Percentiles rank a stretch among this genome's conserved stretches.
Conservation (phyloP, 176 grass and related monocot genomes). For the Avena atlantica region DNA sequence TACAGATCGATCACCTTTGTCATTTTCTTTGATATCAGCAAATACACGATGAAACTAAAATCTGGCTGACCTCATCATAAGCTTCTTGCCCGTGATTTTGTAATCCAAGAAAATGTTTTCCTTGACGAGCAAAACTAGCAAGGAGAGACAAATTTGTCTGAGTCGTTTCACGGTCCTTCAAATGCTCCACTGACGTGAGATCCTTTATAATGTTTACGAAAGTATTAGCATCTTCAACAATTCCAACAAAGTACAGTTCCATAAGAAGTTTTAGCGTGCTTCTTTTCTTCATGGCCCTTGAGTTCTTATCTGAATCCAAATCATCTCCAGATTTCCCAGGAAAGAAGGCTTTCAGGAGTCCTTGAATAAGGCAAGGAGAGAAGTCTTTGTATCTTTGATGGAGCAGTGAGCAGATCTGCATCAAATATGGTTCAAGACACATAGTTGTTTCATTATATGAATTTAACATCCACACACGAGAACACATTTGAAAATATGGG, state of each 20-base stretch:
- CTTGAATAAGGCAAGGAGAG: conserved; percentile 87
- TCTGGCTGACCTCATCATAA: conserved; percentile 69
- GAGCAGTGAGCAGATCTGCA: conserved; percentile 84
- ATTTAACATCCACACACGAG: neutral
- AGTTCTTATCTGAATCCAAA: conserved; percentile 77
- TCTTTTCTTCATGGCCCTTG: conserved; percentile 86
- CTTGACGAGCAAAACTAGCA: conserved; percentile 81
- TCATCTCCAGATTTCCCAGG: conserved; percentile 81
- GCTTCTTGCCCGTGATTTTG: conserved; percentile 63
- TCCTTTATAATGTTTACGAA: conserved; percentile 92
- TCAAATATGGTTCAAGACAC: conserved; percentile 9
- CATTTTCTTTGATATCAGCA: neutral
- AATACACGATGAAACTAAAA: conserved; percentile 16
- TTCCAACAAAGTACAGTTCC: conserved; percentile 94
- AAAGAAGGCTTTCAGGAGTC: conserved; percentile 83
- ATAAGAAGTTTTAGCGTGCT: conserved; percentile 92
- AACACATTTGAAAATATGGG: conserved; percentile 13
- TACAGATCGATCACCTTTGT: neutral
- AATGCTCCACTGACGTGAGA: conserved; percentile 70
- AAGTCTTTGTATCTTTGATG: conserved; percentile 98
- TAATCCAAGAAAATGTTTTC: conserved; percentile 67
- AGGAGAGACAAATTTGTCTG: conserved; percentile 95
- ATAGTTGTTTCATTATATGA: conserved; percentile 25
- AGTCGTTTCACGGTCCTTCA: conserved; percentile 84
- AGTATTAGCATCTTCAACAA: conserved; percentile 77